A percentile compares a stretch with the other conserved stretches of the same genome.
Evolutionary conservation across 257 asterid species (phyloP).

Genomic region (Lithospermum erythrorhizon): DNA sequence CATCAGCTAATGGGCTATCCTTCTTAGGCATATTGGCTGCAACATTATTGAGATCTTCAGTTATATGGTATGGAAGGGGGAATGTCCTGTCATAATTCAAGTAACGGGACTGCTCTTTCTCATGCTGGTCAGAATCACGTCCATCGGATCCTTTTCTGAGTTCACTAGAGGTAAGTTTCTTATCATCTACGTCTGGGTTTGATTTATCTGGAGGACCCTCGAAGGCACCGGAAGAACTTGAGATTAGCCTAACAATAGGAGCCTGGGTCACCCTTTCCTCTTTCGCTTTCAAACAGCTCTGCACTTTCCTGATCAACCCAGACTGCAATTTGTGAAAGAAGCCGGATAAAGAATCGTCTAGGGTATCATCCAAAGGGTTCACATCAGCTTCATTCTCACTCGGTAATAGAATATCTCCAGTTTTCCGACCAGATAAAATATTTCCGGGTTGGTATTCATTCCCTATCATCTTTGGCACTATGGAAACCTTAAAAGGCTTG

Average conservation of each 20-base stretch:
- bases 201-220: slow-evolving; percentile 16
- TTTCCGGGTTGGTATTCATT: slow-evolving; percentile 16
- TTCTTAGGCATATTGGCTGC: slow-evolving; percentile 40
- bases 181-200: neutral
- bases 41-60: slow-evolving; percentile 27
- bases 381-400: slow-evolving; percentile 24
- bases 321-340: slow-evolving; percentile 56
- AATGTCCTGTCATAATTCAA: slow-evolving; percentile 15
- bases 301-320: slow-evolving; percentile 33
- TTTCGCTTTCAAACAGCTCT: slow-evolving; percentile 33
- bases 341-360: slow-evolving; percentile 62
- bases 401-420: slow-evolving; percentile 14
- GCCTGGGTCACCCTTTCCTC: slow-evolving; percentile 30
- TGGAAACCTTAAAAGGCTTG: slow-evolving; percentile 30
- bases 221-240: slow-evolving; percentile 23
- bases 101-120: neutral
- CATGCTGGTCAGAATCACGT: slow-evolving; percentile 18
- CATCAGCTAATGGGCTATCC: slow-evolving; percentile 23
- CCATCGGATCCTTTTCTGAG: slow-evolving; percentile 10
- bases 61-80: slow-evolving; percentile 21
- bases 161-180: slow-evolving; percentile 1
- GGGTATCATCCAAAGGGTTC: slow-evolving; percentile 23
- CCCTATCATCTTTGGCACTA: slow-evolving; percentile 16
- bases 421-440: slow-evolving; percentile 16
- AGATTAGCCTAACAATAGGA: slow-evolving; percentile 21